Conservation (phyloP, 177 flowering plant genomes). For the Vitis hybrid region DNA sequence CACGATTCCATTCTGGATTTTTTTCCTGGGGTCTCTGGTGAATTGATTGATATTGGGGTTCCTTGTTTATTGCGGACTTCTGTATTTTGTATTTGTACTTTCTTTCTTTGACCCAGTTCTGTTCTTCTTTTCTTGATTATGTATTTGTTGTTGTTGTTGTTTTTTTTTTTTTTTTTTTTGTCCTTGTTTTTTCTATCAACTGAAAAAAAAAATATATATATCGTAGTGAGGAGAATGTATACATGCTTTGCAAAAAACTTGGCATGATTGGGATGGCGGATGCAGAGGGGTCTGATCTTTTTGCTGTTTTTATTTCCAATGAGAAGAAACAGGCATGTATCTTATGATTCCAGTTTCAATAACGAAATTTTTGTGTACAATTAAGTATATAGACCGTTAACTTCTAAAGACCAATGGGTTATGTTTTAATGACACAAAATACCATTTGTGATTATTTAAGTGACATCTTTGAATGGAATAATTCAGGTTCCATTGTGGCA, state of each 20-base stretch:
- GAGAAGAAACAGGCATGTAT: constrained; percentile 76
- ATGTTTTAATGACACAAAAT: too few species aligned
- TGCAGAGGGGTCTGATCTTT: constrained; percentile 66
- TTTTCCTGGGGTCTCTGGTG: too few species aligned
- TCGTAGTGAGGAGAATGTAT: constrained; percentile 88
- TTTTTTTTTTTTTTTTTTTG: background rate
- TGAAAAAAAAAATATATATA: too few species aligned
- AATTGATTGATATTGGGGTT: too few species aligned
- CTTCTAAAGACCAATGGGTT: too few species aligned
- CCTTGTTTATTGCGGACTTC: too few species aligned
- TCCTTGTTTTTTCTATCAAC: background rate
- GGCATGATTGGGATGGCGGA: constrained; percentile 51
- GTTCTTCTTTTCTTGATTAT: too few species aligned
- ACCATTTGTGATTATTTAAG: background rate
- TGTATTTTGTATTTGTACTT: too few species aligned
- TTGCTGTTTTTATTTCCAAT: constrained; percentile 82
- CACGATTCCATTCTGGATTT: too few species aligned
- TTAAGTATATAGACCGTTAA: too few species aligned
- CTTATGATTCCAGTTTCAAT: background rate
- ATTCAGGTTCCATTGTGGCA: constrained; percentile 83
- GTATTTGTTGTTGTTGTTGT: background rate
- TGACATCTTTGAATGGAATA: constrained; percentile 6
- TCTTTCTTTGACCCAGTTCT: too few species aligned
- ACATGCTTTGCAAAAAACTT: constrained; percentile 74
- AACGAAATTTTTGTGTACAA: too few species aligned